A percentile compares a stretch with the other conserved stretches of the same genome.
phyloP scores from a whole-genome alignment of 352 stramenopile genomes.

The Globisporangium carolinianum region DNA sequence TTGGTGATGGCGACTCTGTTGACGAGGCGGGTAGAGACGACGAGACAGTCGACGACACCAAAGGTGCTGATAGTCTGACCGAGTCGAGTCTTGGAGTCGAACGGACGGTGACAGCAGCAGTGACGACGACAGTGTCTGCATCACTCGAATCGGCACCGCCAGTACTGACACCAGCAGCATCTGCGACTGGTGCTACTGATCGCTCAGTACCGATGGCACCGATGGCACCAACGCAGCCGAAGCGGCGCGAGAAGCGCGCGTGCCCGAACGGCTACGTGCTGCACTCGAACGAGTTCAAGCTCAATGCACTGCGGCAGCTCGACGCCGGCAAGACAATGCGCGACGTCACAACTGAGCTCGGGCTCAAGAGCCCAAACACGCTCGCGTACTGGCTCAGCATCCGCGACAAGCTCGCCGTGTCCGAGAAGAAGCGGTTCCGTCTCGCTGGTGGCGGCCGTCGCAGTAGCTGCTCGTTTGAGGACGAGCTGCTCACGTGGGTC shows the following conservation, averaged over 20 bases:
- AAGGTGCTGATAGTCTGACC: not conserved
- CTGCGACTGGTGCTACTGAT: no score
- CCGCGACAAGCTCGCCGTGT: constrained; percentile 58
- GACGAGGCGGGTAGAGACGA: not conserved
- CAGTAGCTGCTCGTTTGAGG: constrained; percentile 70
- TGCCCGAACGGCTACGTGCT: constrained; percentile 54
- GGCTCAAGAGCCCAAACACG: constrained; percentile 62
- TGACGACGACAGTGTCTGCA: no score
- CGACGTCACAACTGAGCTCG: constrained; percentile 55
- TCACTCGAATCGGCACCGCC: not conserved
- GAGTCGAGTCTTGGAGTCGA: not conserved
- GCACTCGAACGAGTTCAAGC: constrained; percentile 77
- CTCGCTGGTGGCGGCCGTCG: constrained; percentile 52
- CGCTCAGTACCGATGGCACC: no score
- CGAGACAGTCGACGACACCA: not conserved
- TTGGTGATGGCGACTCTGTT: constrained; percentile 13
- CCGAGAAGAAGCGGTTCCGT: constrained; percentile 71
- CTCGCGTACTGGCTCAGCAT: constrained; percentile 75
- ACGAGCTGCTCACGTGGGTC: constrained; percentile 69
- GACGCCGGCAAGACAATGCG: constrained; percentile 60
- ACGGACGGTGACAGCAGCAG: not conserved
- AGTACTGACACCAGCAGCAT: not conserved
- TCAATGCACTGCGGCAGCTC: constrained; percentile 58
- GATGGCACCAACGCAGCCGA: constrained; percentile 6
- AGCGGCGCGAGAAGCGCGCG: constrained; percentile 35